Conservation (phyloP, 768 basidiomycete species). For the Termitomyces sp. region DNA sequence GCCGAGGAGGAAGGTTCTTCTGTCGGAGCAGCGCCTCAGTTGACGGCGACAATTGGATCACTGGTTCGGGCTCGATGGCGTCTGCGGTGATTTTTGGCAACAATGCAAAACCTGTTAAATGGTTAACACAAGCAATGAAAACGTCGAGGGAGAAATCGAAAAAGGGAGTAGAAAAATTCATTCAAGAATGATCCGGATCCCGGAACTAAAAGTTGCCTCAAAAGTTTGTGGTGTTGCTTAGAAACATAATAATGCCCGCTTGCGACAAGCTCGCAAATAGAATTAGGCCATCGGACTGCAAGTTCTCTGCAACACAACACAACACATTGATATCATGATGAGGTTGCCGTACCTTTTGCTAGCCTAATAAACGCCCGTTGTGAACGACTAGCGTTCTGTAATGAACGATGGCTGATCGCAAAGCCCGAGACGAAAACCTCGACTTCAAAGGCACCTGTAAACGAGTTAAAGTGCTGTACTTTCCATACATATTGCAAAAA, state of each 20-base stretch:
- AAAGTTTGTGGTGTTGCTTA: background rate
- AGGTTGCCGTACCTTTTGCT: conserved; percentile 57
- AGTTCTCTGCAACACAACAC: background rate
- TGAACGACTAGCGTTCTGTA: conserved; percentile 63
- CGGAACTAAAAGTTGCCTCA: background rate
- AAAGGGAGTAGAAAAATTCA: background rate
- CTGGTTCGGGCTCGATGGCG: conserved; percentile 23
- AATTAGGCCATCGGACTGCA: background rate
- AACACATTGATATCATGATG: background rate
- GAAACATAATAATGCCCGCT: background rate
- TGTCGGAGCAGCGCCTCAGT: conserved; percentile 48
- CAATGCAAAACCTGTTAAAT: conserved; percentile 59
- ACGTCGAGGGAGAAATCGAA: background rate
- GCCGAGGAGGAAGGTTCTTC: conserved; percentile 50
- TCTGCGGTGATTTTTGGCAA: conserved; percentile 55
- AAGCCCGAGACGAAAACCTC: conserved; percentile 78
- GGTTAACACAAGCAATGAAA: background rate
- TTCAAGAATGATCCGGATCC: background rate
- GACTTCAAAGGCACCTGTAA: conserved; percentile 57
- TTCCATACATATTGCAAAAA: background rate
- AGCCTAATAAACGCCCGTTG: conserved; percentile 74
- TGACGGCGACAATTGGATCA: conserved; percentile 26
- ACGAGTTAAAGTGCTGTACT: background rate
- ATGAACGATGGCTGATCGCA: conserved; percentile 55
- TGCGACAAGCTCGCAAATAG: background rate